Conservation (phyloP, 176 grass and related monocot species). For the Paspalum vaginatum region DNA sequence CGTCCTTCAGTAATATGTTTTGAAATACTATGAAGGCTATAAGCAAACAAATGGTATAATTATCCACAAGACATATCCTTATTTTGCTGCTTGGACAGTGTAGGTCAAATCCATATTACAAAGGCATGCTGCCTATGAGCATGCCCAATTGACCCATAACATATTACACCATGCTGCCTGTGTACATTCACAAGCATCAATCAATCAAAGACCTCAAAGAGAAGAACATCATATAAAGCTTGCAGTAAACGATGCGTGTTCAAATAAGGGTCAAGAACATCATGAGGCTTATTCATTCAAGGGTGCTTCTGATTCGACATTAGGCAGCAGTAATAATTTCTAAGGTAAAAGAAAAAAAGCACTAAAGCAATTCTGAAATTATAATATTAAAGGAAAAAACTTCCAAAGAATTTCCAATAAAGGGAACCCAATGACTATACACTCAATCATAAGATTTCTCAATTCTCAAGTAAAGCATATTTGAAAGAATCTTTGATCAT, state of each 20-base stretch:
- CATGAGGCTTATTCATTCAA: neutral
- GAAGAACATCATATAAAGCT: constrained; percentile 5
- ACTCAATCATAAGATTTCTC: constrained; percentile 11
- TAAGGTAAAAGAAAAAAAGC: neutral
- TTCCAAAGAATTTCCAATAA: neutral
- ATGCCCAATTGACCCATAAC: neutral
- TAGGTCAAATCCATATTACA: constrained; percentile 13
- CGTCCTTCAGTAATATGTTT: constrained; percentile 24
- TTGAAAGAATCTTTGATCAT: constrained; percentile 22
- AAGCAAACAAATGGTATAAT: neutral
- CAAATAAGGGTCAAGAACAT: neutral
- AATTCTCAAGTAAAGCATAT: constrained; percentile 7
- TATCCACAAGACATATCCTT: constrained; percentile 19
- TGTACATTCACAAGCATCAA: constrained; percentile 32
- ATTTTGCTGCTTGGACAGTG: constrained; percentile 12
- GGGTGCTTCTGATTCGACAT: neutral
- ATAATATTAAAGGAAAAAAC: neutral
- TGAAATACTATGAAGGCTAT: neutral
- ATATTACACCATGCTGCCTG: constrained; percentile 1
- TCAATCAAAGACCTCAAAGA: neutral
- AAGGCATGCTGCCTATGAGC: neutral
- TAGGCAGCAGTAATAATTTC: neutral
- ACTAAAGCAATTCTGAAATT: neutral
- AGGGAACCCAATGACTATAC: neutral
- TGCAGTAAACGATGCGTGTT: neutral